Evolutionary conservation across 768 basidiomycete genomes (phyloP).

Genomic region (Asterophora parasitica): DNA sequence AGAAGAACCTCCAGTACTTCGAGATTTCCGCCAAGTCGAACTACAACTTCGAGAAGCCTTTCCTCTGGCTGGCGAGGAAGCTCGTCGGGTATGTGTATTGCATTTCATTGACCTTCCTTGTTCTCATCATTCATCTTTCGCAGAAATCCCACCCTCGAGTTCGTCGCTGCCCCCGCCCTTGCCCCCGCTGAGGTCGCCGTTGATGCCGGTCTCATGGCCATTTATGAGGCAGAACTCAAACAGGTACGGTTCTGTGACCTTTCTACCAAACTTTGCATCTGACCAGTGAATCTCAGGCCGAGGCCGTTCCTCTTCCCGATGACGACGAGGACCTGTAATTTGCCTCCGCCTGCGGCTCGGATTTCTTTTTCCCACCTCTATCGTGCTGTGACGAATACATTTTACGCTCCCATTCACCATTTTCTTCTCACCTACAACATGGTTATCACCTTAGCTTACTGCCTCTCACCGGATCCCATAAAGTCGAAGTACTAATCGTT

Average conservation of each 20-base stretch:
- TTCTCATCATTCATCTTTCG: not conserved
- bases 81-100: conserved; percentile 76
- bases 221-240: conserved; percentile 76
- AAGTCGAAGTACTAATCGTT: conserved; percentile 15
- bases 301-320: conserved; percentile 91
- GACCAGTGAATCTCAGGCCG: conserved; percentile 51
- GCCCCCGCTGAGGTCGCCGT: conserved; percentile 90
- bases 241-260: conserved; percentile 39
- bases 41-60: conserved; percentile 99
- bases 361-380: conserved; percentile 16
- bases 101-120: not conserved
- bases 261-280: not conserved
- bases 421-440: conserved; percentile 5
- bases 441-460: conserved; percentile 12
- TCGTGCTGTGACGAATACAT: conserved; percentile 22
- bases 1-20: conserved; percentile 99
- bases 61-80: conserved; percentile 99
- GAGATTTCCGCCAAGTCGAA: conserved; percentile 99
- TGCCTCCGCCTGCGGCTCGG: conserved; percentile 11
- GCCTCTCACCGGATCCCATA: conserved; percentile 10
- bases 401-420: conserved; percentile 16
- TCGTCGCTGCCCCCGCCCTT: conserved; percentile 94
- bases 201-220: conserved; percentile 70
- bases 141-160: conserved; percentile 85
- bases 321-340: conserved; percentile 86